phyloP scores from a whole-genome alignment of 2,329 filamentous ascomycete species.

The Alternaria sp. region DNA sequence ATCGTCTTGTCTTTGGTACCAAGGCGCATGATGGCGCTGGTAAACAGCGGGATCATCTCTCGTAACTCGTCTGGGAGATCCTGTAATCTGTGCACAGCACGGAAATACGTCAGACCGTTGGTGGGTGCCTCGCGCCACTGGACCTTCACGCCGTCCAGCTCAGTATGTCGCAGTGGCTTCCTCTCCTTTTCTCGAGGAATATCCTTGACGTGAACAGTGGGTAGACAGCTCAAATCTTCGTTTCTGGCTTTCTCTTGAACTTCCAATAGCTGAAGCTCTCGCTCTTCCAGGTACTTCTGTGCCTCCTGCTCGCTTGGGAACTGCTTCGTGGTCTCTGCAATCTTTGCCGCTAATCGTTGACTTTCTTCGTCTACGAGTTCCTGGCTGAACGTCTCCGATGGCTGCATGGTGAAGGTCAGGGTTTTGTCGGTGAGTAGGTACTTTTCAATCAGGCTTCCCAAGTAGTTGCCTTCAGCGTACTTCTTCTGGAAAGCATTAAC shows the following conservation, averaged over 20 bases:
- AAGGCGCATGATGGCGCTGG: conserved; percentile 89
- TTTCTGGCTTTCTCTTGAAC: conserved; percentile 85
- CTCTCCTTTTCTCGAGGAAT: conserved; percentile 81
- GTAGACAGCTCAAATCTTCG: conserved; percentile 85
- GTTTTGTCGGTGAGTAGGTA: conserved; percentile 88
- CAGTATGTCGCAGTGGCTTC: conserved; percentile 68
- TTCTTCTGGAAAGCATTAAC: conserved; percentile 80
- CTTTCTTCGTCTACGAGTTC: conserved; percentile 80
- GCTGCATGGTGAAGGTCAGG: conserved; percentile 92
- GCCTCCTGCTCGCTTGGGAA: conserved; percentile 76
- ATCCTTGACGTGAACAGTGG: conserved; percentile 85
- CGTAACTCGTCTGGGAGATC: conserved; percentile 84
- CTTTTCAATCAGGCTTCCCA: conserved; percentile 85
- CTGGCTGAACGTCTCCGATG: conserved; percentile 75
- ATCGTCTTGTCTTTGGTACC: conserved; percentile 87
- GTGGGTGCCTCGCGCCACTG: conserved; percentile 94
- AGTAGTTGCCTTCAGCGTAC: conserved; percentile 77
- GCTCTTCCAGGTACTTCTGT: conserved; percentile 72
- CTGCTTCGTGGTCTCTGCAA: conserved; percentile 70
- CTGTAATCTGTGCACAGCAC: conserved; percentile 80
- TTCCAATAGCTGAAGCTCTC: conserved; percentile 79
- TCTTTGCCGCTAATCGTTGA: conserved; percentile 74
- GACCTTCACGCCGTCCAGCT: conserved; percentile 69
- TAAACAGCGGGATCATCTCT: conserved; percentile 85
- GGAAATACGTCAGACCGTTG: conserved; percentile 95